A percentile compares a stretch with the other conserved stretches of the same genome.
Evolutionary conservation across 164 flowering plant genomes (phyloP).

Genomic region (Platanus orientalis): DNA sequence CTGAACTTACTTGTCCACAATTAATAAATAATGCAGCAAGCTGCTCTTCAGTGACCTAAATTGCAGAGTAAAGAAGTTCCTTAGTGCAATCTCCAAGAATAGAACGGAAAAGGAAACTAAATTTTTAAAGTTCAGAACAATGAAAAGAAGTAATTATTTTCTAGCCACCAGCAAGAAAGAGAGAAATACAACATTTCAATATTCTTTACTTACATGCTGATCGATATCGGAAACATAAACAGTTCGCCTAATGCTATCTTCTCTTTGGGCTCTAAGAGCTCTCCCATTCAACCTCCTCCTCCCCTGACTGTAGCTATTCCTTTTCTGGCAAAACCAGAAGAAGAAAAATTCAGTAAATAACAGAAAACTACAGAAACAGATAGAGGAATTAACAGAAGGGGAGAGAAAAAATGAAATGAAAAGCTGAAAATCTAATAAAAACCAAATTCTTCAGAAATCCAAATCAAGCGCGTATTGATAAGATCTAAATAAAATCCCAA

Average conservation of each 20-base stretch:
- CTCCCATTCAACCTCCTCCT: slow-evolving; percentile 57
- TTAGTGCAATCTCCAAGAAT: not conserved
- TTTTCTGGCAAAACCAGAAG: slow-evolving; percentile 36
- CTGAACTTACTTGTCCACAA: slow-evolving; percentile 68
- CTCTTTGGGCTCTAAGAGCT: slow-evolving; percentile 66
- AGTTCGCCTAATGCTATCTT: slow-evolving; percentile 76
- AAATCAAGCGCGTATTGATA: too few relatives aligned
- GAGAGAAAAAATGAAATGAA: too few relatives aligned
- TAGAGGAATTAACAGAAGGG: too few relatives aligned
- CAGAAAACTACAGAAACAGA: not conserved
- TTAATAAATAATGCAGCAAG: slow-evolving; percentile 79
- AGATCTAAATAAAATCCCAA: too few relatives aligned
- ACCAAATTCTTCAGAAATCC: too few relatives aligned
- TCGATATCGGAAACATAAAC: slow-evolving; percentile 98
- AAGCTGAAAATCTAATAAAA: too few relatives aligned
- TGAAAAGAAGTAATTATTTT: not conserved
- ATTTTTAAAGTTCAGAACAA: not conserved
- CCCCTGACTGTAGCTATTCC: slow-evolving; percentile 51
- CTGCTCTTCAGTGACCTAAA: slow-evolving; percentile 90
- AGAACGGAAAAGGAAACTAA: not conserved
- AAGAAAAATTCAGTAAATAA: not conserved
- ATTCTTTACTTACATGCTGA: slow-evolving; percentile 57
- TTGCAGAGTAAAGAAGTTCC: slow-evolving; percentile 1
- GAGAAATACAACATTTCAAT: not conserved
- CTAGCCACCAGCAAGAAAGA: not conserved